Evolutionary conservation across 1,284 basidiomycete species (phyloP).

Genomic region (Ceratobasidium sp.): DNA sequence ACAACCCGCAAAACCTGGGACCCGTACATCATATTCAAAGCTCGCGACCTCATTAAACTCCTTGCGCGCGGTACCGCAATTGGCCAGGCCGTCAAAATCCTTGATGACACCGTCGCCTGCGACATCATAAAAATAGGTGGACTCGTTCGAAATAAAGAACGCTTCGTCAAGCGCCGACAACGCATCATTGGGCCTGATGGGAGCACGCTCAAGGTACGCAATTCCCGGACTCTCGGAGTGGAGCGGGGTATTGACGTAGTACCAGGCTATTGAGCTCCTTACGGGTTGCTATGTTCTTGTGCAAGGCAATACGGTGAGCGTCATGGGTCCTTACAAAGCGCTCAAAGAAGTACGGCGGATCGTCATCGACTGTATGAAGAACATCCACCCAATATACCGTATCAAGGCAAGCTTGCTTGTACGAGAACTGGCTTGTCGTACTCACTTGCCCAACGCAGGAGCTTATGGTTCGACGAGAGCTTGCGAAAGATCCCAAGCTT

Average conservation of each 20-base stretch:
- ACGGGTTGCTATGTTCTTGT: conserved; percentile 98
- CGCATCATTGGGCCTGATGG: conserved; percentile 97
- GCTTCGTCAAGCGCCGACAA: conserved; percentile 96
- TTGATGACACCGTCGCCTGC: conserved; percentile 92
- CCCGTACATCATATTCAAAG: conserved; percentile 96
- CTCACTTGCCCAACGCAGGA: conserved; percentile 68
- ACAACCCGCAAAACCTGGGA: conserved; percentile 98
- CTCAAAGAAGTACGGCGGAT: conserved; percentile 97
- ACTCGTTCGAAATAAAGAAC: conserved; percentile 94
- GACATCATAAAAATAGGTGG: conserved; percentile 99
- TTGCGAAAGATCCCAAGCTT: conserved; percentile 98
- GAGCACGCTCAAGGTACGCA: conserved; percentile 89
- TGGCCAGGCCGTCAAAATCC: conserved; percentile 87
- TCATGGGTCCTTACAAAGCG: conserved; percentile 96
- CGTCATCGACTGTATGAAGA: conserved; percentile 98
- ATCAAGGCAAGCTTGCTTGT: conserved; percentile 79
- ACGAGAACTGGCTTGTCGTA: conserved; percentile 30
- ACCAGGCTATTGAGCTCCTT: conserved; percentile 95
- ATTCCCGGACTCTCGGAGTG: neutral
- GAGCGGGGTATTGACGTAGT: conserved; percentile 29
- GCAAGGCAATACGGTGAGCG: conserved; percentile 97
- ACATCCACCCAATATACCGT: conserved; percentile 98
- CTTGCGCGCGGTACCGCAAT: conserved; percentile 91
- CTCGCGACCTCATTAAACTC: conserved; percentile 95
- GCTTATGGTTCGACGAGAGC: conserved; percentile 97